These are phyloP conservation scores for Protea cynaroides DNA, from an alignment of 164 flowering plant genomes.

Conservation along the genomic window DNA sequence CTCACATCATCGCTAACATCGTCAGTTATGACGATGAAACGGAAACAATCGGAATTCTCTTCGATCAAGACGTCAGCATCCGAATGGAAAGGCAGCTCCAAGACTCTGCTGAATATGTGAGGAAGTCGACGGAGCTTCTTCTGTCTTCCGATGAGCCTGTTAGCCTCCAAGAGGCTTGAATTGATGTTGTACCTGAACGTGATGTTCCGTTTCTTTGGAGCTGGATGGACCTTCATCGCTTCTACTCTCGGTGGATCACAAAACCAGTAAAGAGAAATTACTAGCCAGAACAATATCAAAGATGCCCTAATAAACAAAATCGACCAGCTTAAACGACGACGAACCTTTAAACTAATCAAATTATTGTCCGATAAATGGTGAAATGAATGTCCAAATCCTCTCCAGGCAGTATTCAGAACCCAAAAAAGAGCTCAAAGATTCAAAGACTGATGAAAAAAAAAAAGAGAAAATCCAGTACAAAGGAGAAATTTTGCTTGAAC, in stretches of 20 bases:
- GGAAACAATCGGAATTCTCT: conserved; percentile 45
- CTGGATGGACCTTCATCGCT: conserved; percentile 43
- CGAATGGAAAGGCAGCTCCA: conserved; percentile 67
- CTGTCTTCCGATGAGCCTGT: conserved; percentile 16
- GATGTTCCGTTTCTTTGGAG: conserved; percentile 49
- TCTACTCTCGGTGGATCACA: neutral
- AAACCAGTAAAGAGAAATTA: neutral
- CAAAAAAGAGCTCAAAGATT: too few species aligned
- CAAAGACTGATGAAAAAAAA: neutral
- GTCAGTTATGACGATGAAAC: conserved; percentile 38
- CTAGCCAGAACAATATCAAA: neutral
- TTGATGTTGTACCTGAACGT: conserved; percentile 30
- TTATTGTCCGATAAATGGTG: neutral
- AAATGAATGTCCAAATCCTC: too few species aligned
- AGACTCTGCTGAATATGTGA: conserved; percentile 67
- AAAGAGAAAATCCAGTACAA: neutral
- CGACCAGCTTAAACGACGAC: neutral
- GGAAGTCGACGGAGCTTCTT: conserved; percentile 78
- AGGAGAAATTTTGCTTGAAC: too few species aligned
- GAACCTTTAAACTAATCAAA: neutral
- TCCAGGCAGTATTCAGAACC: too few species aligned
- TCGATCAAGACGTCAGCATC: conserved; percentile 69
- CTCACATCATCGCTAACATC: conserved; percentile 34
- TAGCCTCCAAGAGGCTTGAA: conserved; percentile 14
- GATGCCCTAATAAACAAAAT: neutral